Evolutionary conservation across 1,139 yeast species (phyloP).

Genomic region (Geotrichum aggregatum): DNA sequence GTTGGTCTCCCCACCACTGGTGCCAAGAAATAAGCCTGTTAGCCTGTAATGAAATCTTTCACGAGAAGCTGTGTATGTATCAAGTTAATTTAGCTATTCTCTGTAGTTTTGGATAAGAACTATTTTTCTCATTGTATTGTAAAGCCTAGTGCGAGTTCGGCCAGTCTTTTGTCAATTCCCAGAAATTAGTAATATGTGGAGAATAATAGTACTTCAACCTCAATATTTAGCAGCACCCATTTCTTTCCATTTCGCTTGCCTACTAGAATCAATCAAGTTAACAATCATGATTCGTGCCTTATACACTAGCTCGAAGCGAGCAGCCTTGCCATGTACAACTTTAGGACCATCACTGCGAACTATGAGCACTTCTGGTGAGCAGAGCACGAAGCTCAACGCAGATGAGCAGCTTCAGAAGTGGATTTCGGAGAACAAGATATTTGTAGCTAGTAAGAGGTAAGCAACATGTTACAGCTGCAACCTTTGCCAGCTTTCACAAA

Average conservation of each 20-base stretch:
- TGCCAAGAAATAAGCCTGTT: constrained; percentile 26
- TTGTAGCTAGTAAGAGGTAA: constrained; percentile 77
- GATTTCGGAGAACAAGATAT: constrained; percentile 63
- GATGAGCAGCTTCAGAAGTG: constrained; percentile 54
- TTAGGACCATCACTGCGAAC: not conserved
- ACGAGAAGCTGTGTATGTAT: not conserved
- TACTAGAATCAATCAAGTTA: no score
- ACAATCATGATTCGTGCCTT: no score
- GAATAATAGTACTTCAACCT: not conserved
- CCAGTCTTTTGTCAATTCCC: no score
- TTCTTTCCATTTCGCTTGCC: no score
- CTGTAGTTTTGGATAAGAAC: not conserved
- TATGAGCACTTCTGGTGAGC: not conserved
- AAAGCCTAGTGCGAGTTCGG: no score
- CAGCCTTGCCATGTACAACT: no score
- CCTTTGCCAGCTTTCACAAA: not conserved
- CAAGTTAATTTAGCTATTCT: constrained; percentile 2
- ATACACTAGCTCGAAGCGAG: no score
- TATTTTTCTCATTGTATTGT: not conserved
- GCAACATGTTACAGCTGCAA: not conserved
- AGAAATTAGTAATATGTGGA: not conserved
- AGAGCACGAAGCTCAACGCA: not conserved
- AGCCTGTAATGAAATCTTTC: not conserved
- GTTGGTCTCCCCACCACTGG: constrained; percentile 81
- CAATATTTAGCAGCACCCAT: no score